A percentile compares a stretch with the other conserved stretches of the same genome.
These are phyloP conservation scores for Podila epicladia DNA, from an alignment of 192 early-diverging fungal species.

Conservation along the genomic window DNA sequence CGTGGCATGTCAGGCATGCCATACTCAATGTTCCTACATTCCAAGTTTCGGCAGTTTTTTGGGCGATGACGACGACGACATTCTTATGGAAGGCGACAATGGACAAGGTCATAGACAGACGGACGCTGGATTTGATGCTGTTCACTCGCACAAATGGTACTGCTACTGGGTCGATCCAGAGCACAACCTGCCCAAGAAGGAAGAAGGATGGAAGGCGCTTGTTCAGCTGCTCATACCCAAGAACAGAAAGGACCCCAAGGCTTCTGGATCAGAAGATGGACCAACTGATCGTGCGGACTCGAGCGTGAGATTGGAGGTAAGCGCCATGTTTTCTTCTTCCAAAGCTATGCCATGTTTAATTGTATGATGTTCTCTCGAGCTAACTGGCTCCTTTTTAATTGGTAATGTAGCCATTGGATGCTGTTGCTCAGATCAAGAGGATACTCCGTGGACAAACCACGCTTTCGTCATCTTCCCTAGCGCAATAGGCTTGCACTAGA, in stretches of 20 bases:
- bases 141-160: conserved; percentile 42
- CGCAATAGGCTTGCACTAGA: not conserved
- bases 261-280: not conserved
- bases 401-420: conserved; percentile 13
- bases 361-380: not conserved
- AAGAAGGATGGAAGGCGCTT: conserved; percentile 32
- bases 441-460: conserved; percentile 19
- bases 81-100: not conserved
- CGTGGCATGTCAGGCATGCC: conserved; percentile 27
- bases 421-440: conserved; percentile 15
- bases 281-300: not conserved
- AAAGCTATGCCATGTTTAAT: not conserved
- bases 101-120: not conserved
- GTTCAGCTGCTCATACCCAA: conserved; percentile 5
- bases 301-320: not conserved
- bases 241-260: not conserved
- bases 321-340: not conserved
- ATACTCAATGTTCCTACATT: conserved; percentile 29
- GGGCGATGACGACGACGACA: not conserved
- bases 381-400: not conserved
- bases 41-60: not conserved
- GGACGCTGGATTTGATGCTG: conserved; percentile 15
- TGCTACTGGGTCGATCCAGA: conserved; percentile 46
- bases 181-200: not conserved
- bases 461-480: not conserved